A percentile compares a stretch with the other conserved stretches of the same genome.
Evolutionary conservation across 169 alveolate species (phyloP).

Genomic region (Amoebophrya sp.): DNA sequence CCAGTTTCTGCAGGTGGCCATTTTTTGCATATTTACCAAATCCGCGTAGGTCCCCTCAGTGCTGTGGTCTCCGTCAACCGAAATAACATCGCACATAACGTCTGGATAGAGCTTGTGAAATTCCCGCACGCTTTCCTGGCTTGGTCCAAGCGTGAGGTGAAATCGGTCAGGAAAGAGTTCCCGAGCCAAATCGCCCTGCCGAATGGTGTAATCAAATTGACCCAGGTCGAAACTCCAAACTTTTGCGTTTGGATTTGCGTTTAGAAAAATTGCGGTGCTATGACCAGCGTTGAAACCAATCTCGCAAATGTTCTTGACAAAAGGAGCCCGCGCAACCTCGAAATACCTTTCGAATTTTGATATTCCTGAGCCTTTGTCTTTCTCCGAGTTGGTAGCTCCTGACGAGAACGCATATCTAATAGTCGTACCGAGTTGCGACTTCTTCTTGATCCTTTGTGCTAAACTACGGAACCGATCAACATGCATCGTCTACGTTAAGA

Average conservation of each 20-base stretch:
- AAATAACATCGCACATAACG: not conserved
- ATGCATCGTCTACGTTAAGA: too few relatives aligned
- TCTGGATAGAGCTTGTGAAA: conserved; percentile 15
- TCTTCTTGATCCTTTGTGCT: too few relatives aligned
- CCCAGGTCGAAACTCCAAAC: conserved; percentile 27
- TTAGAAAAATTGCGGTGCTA: not conserved
- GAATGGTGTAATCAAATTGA: conserved; percentile 33
- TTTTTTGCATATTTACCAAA: not conserved
- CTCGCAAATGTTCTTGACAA: conserved; percentile 6
- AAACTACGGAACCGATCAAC: too few relatives aligned
- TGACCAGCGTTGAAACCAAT: conserved; percentile 32
- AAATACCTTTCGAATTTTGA: conserved; percentile 4
- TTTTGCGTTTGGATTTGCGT: not conserved
- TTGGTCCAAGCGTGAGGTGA: not conserved
- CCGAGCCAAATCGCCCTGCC: not conserved
- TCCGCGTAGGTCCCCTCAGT: conserved; percentile 24
- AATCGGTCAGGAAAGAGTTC: conserved; percentile 30
- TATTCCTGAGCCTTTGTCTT: too few relatives aligned
- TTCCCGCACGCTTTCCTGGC: not conserved
- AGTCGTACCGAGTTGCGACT: too few relatives aligned
- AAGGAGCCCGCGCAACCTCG: conserved; percentile 25
- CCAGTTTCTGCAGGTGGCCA: conserved; percentile 33
- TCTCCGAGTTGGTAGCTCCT: too few relatives aligned
- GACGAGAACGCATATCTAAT: too few relatives aligned
- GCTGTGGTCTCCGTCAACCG: conserved; percentile 27